Percentiles rank a stretch among this genome's conserved stretches.
phyloP scores from a whole-genome alignment of 805 yeast genomes.

The Peterozyma toletana region DNA sequence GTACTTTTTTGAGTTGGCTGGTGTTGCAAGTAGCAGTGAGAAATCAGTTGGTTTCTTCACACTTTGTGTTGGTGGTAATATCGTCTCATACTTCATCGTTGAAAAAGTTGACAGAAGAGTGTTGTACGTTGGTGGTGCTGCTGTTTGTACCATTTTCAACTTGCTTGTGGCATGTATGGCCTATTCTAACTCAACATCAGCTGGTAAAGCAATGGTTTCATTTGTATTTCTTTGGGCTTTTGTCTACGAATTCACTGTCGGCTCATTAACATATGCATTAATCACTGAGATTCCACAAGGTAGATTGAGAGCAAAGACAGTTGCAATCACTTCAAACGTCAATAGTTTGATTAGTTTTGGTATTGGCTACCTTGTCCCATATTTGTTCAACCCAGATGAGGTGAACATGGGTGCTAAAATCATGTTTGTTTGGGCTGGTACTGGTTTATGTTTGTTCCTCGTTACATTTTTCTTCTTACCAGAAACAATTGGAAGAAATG shows the following conservation, averaged over 20 bases:
- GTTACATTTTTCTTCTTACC: slow-evolving; percentile 45
- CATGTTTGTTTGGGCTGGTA: slow-evolving; percentile 8
- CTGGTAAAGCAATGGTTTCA: slow-evolving; percentile 20
- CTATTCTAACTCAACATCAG: slow-evolving; percentile 15
- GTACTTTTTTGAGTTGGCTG: slow-evolving; percentile 7
- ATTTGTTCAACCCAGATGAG: slow-evolving; percentile 9
- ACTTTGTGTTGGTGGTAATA: slow-evolving; percentile 15
- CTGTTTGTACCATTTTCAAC: slow-evolving; percentile 17
- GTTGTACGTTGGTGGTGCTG: slow-evolving; percentile 10
- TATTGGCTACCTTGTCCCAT: slow-evolving; percentile 7
- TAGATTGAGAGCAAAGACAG: slow-evolving; percentile 6
- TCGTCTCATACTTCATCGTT: slow-evolving; percentile 23
- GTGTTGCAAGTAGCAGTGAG: not conserved
- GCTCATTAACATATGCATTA: slow-evolving; percentile 20
- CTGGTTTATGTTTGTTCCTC: slow-evolving; percentile 1
- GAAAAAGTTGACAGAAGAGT: slow-evolving; percentile 24
- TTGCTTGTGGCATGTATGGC: slow-evolving; percentile 1
- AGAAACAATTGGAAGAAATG: slow-evolving; percentile 51
- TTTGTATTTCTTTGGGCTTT: slow-evolving; percentile 17
- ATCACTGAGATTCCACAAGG: slow-evolving; percentile 9
- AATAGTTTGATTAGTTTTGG: slow-evolving; percentile 4
- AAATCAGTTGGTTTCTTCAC: slow-evolving; percentile 5
- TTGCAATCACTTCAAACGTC: slow-evolving; percentile 3
- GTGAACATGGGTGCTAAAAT: slow-evolving; percentile 8
- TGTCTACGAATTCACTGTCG: slow-evolving; percentile 21